Evolutionary conservation across 148 eudicot genomes (phyloP), one percentile per base, ranked within the genome.

Genomic region (Chenopodium quinoa): DNA sequence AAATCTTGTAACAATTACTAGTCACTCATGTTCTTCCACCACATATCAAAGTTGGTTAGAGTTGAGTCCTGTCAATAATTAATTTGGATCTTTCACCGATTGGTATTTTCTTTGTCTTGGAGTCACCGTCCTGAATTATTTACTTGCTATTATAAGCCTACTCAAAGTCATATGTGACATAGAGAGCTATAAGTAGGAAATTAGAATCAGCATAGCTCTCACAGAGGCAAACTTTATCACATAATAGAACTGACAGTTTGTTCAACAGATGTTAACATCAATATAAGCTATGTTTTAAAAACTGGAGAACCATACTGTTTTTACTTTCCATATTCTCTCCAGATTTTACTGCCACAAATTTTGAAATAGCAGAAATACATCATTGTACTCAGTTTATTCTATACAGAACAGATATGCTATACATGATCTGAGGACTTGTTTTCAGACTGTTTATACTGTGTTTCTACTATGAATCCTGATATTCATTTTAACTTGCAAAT

Each of bases 401-500:
- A 12, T 46, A 5, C 32, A 44, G 0, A 32, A 5, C 32, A 44
- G 0, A 32, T 23, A 50, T 50, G 7, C 16, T 27, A 11, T 75
- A 13, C 32, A 29, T 75, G 27, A n/a, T 76, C 50, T 58, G 48
- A 76, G 50, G 50, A 76, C 79, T 37, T 44, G 7, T 13, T 78
- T 9, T 27, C 27, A 44, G 63, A 47, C 73, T 67, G 63, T 29
- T 47, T 48, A 16, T 25, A 2, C n/a, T 4, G 47, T 66, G 40
- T 44, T 78, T n/a, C 68, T 77, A 50, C 1, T 37, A 11, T 37
- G 48, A 8, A 37, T 71, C 44, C 83, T 81, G 68, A 75, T 54
- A 67, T 37, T 25, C 13, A 19, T 11, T n/a, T 44, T 4, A 66
- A 66, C n/a, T 0, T 20, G 22, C 1, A 2, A 20, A 16, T 56